Evolutionary conservation across 1,139 yeast species (phyloP), one percentile per base, ranked within the genome.

Genomic region (Dujonia santamariae): DNA sequence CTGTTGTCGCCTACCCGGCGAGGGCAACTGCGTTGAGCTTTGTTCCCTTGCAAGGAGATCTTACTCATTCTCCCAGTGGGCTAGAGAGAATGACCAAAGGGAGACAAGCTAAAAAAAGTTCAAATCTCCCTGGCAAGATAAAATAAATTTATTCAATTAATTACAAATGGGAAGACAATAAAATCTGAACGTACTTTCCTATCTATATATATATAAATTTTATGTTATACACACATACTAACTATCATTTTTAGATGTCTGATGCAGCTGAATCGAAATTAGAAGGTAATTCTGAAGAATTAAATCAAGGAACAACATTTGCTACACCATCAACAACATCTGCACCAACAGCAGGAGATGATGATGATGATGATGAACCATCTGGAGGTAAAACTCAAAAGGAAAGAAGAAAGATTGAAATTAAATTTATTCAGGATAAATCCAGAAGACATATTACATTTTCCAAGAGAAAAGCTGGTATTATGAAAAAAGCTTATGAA

Each of bases 401-500:
- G 55, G 97, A 92, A 63, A 78, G 97, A 64, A 83, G 97, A 66
- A 92, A 92, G 65, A 92, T 92, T 56, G 97, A 92, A 62, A 92
- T 92, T 61, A 87, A 88, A 68, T 92, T 92, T 56, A 92, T 92
- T 53, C 96, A 90, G 63, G 97, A 92, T 63, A 92, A 92, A 66
- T 86, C 96, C 21, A 81, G 97, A 61, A 87, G 98, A 55, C 98
- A 92, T 63, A 92, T 92, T 50, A 92, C 98, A 19, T 92, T 92
- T 53, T 86, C 96, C 36, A 92, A 92, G 68, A 85, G 98, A 63
- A 90, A 92, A 64, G 97, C 97, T 28, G 98, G 98, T 45, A 92
- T 92, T 53, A 92, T 92, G 98, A 92, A 92, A 67, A 92, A 84
- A 68, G 98, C 98, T 13, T 92, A 92, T 63, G 98, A 92, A 60